Percentiles rank a stretch among this genome's conserved stretches.
Evolutionary conservation across 495 filamentous ascomycete species (phyloP).

Genomic region (Alectoria sarmentosa): DNA sequence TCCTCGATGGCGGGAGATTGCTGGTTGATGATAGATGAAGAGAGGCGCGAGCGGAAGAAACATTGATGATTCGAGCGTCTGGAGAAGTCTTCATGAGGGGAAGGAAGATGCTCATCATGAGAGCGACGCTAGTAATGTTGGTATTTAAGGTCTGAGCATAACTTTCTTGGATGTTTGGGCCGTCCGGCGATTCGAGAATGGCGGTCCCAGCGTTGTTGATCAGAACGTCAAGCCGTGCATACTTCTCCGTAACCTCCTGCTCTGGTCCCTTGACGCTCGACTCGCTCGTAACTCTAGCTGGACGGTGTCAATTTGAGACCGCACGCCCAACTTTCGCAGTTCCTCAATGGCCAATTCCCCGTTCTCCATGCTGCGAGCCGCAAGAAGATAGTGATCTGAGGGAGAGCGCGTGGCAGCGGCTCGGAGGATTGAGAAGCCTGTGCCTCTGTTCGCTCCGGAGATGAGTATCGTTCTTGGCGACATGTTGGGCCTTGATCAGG

Average conservation of each 20-base stretch:
- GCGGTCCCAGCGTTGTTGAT: constrained; percentile 44
- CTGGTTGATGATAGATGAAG: constrained; percentile 8
- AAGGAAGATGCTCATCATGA: constrained; percentile 38
- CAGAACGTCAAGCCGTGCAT: constrained; percentile 41
- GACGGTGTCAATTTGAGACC: constrained; percentile 34
- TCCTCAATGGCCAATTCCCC: constrained; percentile 22
- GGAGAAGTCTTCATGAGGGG: constrained; percentile 37
- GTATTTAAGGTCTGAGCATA: constrained; percentile 35
- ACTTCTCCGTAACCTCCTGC: constrained; percentile 28
- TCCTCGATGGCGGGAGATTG: constrained; percentile 18
- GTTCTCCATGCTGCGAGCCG: constrained; percentile 23
- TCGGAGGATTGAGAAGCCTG: constrained; percentile 28
- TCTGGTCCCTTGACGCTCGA: constrained; percentile 38
- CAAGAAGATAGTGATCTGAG: constrained; percentile 28
- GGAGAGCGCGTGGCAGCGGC: constrained; percentile 26
- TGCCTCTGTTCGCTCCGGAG: constrained; percentile 3
- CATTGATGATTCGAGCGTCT: constrained; percentile 21
- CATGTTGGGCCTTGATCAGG: constrained; percentile 7
- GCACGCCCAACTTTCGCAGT: constrained; percentile 19
- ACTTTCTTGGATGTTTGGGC: constrained; percentile 16
- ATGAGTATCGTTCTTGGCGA: constrained; percentile 8
- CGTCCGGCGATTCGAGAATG: constrained; percentile 6
- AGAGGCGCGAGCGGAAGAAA: constrained; percentile 22
- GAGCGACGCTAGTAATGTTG: constrained; percentile 41
- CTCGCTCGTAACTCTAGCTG: constrained; percentile 40